These are phyloP conservation scores for Calonectria pauciramosa DNA, from an alignment of 2,329 filamentous ascomycete species.

Conservation along the genomic window DNA sequence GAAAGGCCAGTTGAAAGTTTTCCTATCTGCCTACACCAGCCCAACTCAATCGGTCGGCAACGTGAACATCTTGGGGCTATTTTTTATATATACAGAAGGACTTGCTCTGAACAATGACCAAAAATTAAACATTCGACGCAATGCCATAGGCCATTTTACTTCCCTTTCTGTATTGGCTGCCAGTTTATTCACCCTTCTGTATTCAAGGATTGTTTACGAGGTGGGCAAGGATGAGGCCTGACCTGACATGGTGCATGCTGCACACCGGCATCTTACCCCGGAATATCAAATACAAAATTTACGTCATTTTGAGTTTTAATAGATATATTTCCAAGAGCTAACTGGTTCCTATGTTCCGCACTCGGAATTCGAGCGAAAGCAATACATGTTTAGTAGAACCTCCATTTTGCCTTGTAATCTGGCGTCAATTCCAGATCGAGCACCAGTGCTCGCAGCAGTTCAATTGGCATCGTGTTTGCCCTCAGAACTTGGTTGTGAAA, in stretches of 20 bases:
- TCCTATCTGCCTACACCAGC: neutral
- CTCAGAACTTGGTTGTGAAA: slow-evolving; percentile 68
- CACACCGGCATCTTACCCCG: neutral
- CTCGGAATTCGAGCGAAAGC: neutral
- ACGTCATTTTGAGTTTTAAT: neutral
- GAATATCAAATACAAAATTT: neutral
- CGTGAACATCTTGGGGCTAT: neutral
- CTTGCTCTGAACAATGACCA: neutral
- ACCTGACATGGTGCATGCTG: neutral
- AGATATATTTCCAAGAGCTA: neutral
- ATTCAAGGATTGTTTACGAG: neutral
- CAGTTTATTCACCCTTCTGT: neutral
- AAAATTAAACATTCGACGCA: neutral
- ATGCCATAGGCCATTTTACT: neutral
- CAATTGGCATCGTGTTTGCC: slow-evolving; percentile 67
- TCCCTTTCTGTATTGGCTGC: neutral
- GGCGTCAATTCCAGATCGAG: slow-evolving; percentile 54
- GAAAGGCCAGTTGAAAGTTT: neutral
- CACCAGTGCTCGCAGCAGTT: slow-evolving; percentile 65
- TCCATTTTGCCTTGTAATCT: slow-evolving; percentile 64
- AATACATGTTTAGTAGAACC: slow-evolving; percentile 52
- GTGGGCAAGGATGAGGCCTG: neutral
- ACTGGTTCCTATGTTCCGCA: neutral
- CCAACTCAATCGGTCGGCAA: neutral
- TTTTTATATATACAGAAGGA: no score